phyloP scores from a whole-genome alignment of 1,284 basidiomycete species.

The Ganoderma boninense region DNA sequence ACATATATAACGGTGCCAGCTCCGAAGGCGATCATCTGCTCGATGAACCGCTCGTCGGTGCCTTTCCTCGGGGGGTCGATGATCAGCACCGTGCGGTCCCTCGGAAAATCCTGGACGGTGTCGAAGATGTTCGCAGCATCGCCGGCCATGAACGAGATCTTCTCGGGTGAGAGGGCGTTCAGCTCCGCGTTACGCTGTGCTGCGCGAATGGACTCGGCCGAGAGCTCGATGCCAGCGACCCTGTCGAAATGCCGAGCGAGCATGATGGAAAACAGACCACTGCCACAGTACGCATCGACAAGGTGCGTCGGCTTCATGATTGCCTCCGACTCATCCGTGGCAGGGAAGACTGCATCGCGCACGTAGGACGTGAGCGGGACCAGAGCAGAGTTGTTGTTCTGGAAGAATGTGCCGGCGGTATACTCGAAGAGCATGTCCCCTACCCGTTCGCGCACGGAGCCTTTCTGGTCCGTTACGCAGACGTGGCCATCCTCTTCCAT shows the following conservation, averaged over 20 bases:
- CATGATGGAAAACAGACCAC: conserved; percentile 92
- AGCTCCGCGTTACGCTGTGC: conserved; percentile 85
- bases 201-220: conserved; percentile 77
- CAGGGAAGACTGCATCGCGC: conserved; percentile 71
- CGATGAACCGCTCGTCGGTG: conserved; percentile 84
- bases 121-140: conserved; percentile 77
- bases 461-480: conserved; percentile 87
- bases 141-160: conserved; percentile 70
- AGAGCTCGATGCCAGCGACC: conserved; percentile 93
- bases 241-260: conserved; percentile 81
- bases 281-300: conserved; percentile 93
- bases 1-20: conserved; percentile 86
- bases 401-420: conserved; percentile 92
- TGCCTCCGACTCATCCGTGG: neutral
- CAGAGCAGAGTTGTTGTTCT: conserved; percentile 97
- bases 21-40: conserved; percentile 80
- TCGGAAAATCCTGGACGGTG: conserved; percentile 72
- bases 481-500: conserved; percentile 60
- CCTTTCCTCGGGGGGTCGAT: conserved; percentile 94
- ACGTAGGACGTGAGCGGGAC: conserved; percentile 87
- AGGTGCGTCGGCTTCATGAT: conserved; percentile 72
- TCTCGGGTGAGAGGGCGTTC: conserved; percentile 64
- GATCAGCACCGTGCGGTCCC: conserved; percentile 73
- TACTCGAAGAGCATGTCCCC: conserved; percentile 89
- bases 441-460: conserved; percentile 85